Evolutionary conservation across 2,329 filamentous ascomycete genomes (phyloP), one percentile per base, ranked within the genome.

Genomic region (Aspergillus pseudotamarii): DNA sequence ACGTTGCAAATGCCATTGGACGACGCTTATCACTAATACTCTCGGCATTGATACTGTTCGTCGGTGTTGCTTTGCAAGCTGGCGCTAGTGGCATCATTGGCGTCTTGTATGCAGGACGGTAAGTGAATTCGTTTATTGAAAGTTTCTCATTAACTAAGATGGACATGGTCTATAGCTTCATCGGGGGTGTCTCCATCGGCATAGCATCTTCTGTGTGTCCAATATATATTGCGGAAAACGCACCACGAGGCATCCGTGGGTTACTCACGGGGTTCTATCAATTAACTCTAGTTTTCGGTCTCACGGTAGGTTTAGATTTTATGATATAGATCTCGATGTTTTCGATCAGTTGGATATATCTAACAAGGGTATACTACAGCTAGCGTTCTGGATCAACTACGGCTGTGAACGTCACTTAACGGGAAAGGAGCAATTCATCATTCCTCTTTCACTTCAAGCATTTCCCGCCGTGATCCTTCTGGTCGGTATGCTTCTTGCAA

Each of bases 311-410:
- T 16, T 23, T 34, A 14, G 16, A n/a, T 14, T 9, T 41, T n/a
- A 41, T 41, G 6, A 10, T 16, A 1, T 32, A 8, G 3, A n/a
- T 16, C 26, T 21, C 6, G 3, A 11, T 12, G 3, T 53, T 53
- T 12, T 34, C 19, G 3, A 9, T 21, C 5, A 1, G 1, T 11
- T n/a, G 11, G 2, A n/a, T 32, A 46, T 48, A 58, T 41, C 56
- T 30, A 21, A 28, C 56, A 14, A 21, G 6, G 23, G 21, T 21
- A 26, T 26, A n/a, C 21, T 46, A 19, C 41, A 41, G 38, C 16
- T 41, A 19, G 56, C 56, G 1, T 48, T 48, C n/a, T 58, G 38
- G 28, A 58, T 58, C 19, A 58, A 46, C 5, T 58, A 58, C 45
- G 41, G 38, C n/a, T 58, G 56, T 23, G 16, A 48, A 16, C 28